Base-by-base conservation (phyloP, 2,329 filamentous ascomycete genomes). In the Aspergillus ibericus region DNA sequence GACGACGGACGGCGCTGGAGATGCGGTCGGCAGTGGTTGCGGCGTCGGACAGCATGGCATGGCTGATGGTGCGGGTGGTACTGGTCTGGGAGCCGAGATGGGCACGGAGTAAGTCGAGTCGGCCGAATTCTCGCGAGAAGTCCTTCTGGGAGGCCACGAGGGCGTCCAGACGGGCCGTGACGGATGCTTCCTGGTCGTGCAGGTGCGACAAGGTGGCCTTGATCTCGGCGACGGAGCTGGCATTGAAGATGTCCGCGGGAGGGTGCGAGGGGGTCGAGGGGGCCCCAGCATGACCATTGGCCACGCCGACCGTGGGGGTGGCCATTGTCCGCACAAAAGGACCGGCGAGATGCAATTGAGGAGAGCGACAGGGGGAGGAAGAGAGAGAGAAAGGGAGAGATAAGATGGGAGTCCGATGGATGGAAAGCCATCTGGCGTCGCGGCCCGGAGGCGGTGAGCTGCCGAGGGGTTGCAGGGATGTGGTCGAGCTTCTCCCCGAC, bases 31-130 rank as follows among this genome's bases (percentile, higher is more conserved):
- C 95, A 34, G 93, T 98, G 53, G 88, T 84, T 18, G 95, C 90
- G 29, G 95, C 93, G 44, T 88, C 85, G 40, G 91, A 88, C 59
- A 99, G 88, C 90, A 97, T 96, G 73, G 87, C 89, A 84, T 92
- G 91, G 81, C 91, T 90, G 70, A 99, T 89, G 46, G 88, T 83
- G 62, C 93, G 86, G 13, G 92, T 89, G 51, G 90, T 89, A 69
- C 93, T 89, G 52, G 90, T 90, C 72, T 98, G 95, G 5, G 92
- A 86, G 59, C 92, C 92, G 32, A 98, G 84, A 63, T 93, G 89
- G 42, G 93, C 93, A 65, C 95, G 90, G 55, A 97, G 84, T 29
- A 96, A 83, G 76, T 99, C 95, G 63, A 99, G 84, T 16, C 93
- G 89, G 60, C 88, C 88, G 52, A 99, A 83, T 70, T 97, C 92